Conservation (phyloP, 768 basidiomycete genomes). For the Lactarius akahatsu region DNA sequence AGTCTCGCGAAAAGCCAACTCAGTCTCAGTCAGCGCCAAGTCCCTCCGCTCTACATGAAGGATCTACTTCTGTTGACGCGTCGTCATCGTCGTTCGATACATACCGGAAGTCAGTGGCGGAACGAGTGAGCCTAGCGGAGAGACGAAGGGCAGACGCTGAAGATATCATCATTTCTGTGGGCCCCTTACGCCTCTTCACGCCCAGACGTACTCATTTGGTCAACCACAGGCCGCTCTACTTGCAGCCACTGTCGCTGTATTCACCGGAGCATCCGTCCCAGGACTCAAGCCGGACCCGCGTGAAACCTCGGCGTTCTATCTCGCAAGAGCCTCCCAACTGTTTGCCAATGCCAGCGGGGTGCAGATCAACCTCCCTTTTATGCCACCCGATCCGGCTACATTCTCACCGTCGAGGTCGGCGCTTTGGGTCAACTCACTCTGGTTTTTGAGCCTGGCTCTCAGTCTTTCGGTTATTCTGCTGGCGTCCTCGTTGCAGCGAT, state of each 20-base stretch:
- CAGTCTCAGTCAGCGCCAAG: background rate
- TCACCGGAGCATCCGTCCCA: slow-evolving; percentile 13
- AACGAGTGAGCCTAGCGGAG: background rate
- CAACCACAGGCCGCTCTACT: slow-evolving; percentile 16
- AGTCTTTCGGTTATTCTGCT: slow-evolving; percentile 16
- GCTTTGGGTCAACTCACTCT: slow-evolving; percentile 16
- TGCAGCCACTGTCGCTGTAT: slow-evolving; percentile 16
- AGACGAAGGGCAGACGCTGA: slow-evolving; percentile 8
- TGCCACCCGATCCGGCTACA: slow-evolving; percentile 5
- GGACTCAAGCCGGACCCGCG: slow-evolving; percentile 17
- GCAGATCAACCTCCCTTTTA: background rate
- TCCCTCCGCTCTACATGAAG: background rate
- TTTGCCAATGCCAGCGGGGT: background rate
- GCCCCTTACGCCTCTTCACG: background rate
- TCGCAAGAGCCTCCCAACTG: slow-evolving; percentile 8
- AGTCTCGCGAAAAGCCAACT: background rate
- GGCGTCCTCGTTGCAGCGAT: slow-evolving; percentile 10
- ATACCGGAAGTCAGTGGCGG: background rate
- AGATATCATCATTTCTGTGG: slow-evolving; percentile 16
- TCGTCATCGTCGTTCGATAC: background rate
- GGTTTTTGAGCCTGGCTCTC: slow-evolving; percentile 23
- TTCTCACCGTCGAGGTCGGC: slow-evolving; percentile 2
- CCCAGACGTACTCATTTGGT: background rate
- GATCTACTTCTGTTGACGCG: background rate
- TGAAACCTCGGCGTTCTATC: slow-evolving; percentile 20